phyloP scores from a whole-genome alignment of 2,329 filamentous ascomycete species.

The Neofusicoccum parvum region DNA sequence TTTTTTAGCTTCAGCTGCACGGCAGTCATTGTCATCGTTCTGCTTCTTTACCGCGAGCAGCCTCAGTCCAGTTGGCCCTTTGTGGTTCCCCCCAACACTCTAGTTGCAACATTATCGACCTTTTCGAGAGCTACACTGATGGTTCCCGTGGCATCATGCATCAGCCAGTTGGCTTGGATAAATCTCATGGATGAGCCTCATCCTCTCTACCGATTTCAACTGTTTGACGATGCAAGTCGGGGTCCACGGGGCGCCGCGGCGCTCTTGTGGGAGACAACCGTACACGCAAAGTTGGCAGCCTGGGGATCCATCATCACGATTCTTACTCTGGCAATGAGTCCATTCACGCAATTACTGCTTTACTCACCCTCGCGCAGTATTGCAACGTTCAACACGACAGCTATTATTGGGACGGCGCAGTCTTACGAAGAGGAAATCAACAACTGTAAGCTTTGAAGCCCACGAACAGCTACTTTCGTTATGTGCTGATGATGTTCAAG shows the following conservation, averaged over 20 bases:
- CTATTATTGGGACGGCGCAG: not conserved
- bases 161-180: conserved; percentile 43
- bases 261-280: not conserved
- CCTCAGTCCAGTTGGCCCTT: conserved; percentile 20
- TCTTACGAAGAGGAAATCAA: not conserved
- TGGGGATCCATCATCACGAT: conserved; percentile 16
- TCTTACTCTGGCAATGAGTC: conserved; percentile 11
- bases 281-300: not conserved
- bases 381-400: too few relatives aligned
- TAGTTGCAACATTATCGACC: conserved; percentile 38
- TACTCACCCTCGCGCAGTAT: conserved; percentile 13
- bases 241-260: conserved; percentile 17
- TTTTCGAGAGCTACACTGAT: conserved; percentile 35
- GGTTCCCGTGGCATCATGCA: conserved; percentile 33
- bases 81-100: conserved; percentile 30
- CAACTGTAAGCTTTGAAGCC: too few relatives aligned
- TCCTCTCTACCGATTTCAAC: conserved; percentile 29
- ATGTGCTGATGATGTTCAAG: too few relatives aligned
- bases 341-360: conserved; percentile 22
- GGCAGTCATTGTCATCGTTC: not conserved
- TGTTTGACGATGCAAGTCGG: conserved; percentile 33
- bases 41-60: not conserved
- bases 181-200: conserved; percentile 26
- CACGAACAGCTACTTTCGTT: too few relatives aligned
- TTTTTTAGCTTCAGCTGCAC: not conserved